These are phyloP conservation scores for Starmera dryadoides DNA, from an alignment of 805 yeast species.

Conservation along the genomic window DNA sequence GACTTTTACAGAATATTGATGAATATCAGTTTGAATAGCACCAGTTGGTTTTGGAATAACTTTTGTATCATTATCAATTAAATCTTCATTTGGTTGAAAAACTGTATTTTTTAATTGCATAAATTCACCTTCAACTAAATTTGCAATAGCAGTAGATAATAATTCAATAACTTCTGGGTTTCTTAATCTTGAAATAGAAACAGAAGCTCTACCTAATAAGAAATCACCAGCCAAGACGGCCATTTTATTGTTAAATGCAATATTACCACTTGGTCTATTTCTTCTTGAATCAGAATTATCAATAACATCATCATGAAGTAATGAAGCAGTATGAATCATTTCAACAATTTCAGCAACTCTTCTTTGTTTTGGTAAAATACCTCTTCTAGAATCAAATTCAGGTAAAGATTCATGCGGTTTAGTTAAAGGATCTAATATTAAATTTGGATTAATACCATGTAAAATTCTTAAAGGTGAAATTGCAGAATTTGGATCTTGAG, in stretches of 20 bases:
- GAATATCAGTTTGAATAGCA: constrained; percentile 46
- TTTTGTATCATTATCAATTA: constrained; percentile 38
- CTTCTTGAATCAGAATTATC: constrained; percentile 85
- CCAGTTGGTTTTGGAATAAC: constrained; percentile 53
- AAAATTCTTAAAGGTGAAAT: constrained; percentile 77
- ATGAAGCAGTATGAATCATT: constrained; percentile 95
- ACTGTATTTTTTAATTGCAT: constrained; percentile 97
- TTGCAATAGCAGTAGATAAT: constrained; percentile 92
- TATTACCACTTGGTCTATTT: constrained; percentile 85
- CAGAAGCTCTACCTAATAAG: constrained; percentile 91
- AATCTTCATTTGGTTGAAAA: constrained; percentile 38
- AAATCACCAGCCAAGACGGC: constrained; percentile 97
- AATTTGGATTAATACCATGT: constrained; percentile 85
- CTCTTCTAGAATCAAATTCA: constrained; percentile 47
- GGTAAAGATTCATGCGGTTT: constrained; percentile 73
- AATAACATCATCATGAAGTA: constrained; percentile 94
- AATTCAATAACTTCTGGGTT: constrained; percentile 97
- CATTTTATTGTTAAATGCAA: constrained; percentile 95
- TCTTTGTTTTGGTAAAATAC: constrained; percentile 90
- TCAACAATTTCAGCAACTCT: constrained; percentile 96
- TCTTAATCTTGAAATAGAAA: constrained; percentile 84
- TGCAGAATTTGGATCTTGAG: constrained; percentile 37
- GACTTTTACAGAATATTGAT: constrained; percentile 25
- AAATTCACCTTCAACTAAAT: constrained; percentile 95
- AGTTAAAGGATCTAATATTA: constrained; percentile 75